These are phyloP conservation scores for Cercospora sp. DNA, from an alignment of 2,329 filamentous ascomycete species.

Conservation along the genomic window DNA sequence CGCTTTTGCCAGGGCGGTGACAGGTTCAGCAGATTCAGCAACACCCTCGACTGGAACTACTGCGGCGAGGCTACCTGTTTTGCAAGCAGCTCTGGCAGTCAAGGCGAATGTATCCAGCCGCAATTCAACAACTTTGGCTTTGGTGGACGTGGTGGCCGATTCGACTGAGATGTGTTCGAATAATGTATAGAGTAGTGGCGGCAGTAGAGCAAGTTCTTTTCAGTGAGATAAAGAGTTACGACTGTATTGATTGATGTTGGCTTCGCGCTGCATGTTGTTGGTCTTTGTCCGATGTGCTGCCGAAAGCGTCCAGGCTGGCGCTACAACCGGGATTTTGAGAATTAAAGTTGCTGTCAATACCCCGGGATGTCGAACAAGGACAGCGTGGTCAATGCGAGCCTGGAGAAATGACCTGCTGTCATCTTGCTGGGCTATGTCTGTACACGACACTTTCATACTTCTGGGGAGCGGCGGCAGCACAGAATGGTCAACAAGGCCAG, in stretches of 20 bases:
- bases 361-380: constrained; percentile 8
- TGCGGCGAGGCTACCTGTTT: constrained; percentile 8
- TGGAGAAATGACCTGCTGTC: background rate
- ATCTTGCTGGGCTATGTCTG: background rate
- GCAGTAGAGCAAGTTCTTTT: background rate
- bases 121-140: background rate
- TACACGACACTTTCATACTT: background rate
- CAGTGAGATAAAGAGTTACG: background rate
- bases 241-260: background rate
- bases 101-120: constrained; percentile 11
- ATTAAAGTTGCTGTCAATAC: constrained; percentile 5
- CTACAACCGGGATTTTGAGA: constrained; percentile 1
- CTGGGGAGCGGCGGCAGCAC: background rate
- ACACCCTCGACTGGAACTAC: background rate
- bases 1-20: too few relatives aligned
- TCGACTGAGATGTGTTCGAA: background rate
- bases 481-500: constrained; percentile 8
- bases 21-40: too few relatives aligned
- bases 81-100: constrained; percentile 14
- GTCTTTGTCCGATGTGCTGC: constrained; percentile 2
- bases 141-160: background rate
- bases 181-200: background rate
- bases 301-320: background rate
- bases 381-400: constrained; percentile 2
- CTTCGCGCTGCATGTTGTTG: background rate